Evolutionary conservation across 2,329 filamentous ascomycete species (phyloP).

Genomic region (Beauveria caledonica): DNA sequence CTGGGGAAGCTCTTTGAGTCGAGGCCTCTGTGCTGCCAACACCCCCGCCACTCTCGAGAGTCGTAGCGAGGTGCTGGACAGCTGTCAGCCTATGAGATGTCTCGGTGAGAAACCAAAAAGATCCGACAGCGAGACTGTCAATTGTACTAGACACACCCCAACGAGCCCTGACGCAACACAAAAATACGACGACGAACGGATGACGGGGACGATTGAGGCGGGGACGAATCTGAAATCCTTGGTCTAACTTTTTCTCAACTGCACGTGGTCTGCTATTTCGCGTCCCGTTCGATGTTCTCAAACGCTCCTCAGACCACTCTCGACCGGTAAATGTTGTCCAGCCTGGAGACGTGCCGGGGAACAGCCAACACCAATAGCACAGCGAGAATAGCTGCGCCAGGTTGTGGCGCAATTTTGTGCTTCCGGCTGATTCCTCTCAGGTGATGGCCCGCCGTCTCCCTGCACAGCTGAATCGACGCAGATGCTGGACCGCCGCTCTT

Average conservation of each 20-base stretch:
- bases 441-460: not conserved
- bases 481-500: not conserved
- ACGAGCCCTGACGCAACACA: not conserved
- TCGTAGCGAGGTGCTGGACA: not conserved
- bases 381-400: not conserved
- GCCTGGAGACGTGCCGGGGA: not conserved
- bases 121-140: not conserved
- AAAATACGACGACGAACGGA: not conserved
- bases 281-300: not conserved
- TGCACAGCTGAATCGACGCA: conserved; percentile 3
- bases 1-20: not conserved
- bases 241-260: not conserved
- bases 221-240: not conserved
- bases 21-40: not conserved
- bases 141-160: not conserved
- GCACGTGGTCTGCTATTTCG: conserved; percentile 4
- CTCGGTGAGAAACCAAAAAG: not conserved
- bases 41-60: not conserved
- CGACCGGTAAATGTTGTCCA: not conserved
- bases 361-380: not conserved
- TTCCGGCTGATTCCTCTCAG: not conserved
- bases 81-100: not conserved
- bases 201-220: not conserved
- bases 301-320: not conserved
- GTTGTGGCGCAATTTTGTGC: not conserved